Base-by-base conservation (phyloP, 2,329 filamentous ascomycete genomes). In the Colletotrichum sp. region DNA sequence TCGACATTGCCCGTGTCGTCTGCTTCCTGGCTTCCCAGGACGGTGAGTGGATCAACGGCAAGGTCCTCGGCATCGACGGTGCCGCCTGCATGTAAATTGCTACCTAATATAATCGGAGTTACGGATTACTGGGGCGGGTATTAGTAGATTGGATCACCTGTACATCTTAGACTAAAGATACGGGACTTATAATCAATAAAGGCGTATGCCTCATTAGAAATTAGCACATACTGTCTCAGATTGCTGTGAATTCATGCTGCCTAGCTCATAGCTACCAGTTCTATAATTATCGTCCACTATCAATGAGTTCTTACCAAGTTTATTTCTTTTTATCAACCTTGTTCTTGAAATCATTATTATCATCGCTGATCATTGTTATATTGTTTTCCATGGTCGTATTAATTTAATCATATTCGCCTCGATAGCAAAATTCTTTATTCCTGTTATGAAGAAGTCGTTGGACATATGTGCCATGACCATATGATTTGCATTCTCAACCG, bases 1-100 rank as follows among this genome's bases (percentile, higher is more conserved):
- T 92, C 81, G 92, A 94, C 81, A 91, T 94, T 82, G 92, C 92
- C 77, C 90, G 91, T 76, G 91, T 92, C 21, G 91, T 92, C 72
- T 91, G 89, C 85, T 87, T 87, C 84, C 81, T 87, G 55, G 86
- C 86, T 5, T 87, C 86, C 8, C 83, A 88, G 71, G 86, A 88
- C 66, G 86, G 85, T 70, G 86, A 84, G 75, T 88, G 86, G 86
- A 81, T 88, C 71, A 88, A 88, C 78, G 86, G 86, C 69, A 85
- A 85, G 82, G 83, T 84, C 12, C 26, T 77, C 34, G 76, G 76
- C 64, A 77, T 77, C 13, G 76, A 77, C 71, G 76, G 76, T 14
- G 76, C 74, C n/a, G 76, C 76, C 24, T 77, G 76, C 74, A 77
- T 77, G 76, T 77, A 76, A 74, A 75, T 16, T 48, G 21, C 26